phyloP scores from a whole-genome alignment of 768 basidiomycete species.

The Agrocybe pediades region DNA sequence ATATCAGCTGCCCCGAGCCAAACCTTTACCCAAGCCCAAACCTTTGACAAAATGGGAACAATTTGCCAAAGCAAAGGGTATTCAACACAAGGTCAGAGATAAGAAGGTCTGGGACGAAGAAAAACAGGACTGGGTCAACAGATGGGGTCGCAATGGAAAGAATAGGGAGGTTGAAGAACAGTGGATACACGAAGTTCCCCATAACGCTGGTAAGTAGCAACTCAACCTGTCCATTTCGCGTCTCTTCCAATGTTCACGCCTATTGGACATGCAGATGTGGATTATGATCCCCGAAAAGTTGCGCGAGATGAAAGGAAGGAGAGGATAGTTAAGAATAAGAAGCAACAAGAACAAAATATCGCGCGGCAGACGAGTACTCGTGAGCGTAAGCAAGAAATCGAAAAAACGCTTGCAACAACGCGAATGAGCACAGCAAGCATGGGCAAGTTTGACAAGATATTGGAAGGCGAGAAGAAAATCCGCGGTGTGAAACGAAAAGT shows the following conservation, averaged over 20 bases:
- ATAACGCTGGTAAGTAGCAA: constrained; percentile 72
- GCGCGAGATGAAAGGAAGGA: constrained; percentile 81
- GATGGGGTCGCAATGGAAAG: constrained; percentile 90
- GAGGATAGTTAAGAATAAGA: constrained; percentile 82
- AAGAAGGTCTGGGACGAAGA: constrained; percentile 94
- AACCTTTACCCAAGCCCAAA: constrained; percentile 92
- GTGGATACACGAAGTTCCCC: constrained; percentile 92
- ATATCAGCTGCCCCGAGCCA: constrained; percentile 83
- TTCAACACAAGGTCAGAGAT: constrained; percentile 76
- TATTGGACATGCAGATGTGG: constrained; percentile 55
- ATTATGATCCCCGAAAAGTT: constrained; percentile 76
- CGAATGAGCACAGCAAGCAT: constrained; percentile 90
- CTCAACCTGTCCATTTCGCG: background rate
- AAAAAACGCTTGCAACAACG: constrained; percentile 73
- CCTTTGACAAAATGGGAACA: constrained; percentile 95
- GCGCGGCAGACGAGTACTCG: constrained; percentile 51
- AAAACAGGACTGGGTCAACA: constrained; percentile 85
- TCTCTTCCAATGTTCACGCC: background rate
- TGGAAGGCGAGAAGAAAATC: constrained; percentile 90
- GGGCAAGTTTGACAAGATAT: constrained; percentile 89
- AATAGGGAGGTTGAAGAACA: constrained; percentile 85
- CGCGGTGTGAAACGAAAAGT: constrained; percentile 94
- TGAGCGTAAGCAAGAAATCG: constrained; percentile 72
- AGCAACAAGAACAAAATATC: constrained; percentile 71
- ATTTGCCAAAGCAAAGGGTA: constrained; percentile 94